Percentiles rank a stretch among this genome's conserved stretches.
These are phyloP conservation scores for Alternaria postmessia DNA, from an alignment of 2,329 filamentous ascomycete genomes.

Conservation along the genomic window DNA sequence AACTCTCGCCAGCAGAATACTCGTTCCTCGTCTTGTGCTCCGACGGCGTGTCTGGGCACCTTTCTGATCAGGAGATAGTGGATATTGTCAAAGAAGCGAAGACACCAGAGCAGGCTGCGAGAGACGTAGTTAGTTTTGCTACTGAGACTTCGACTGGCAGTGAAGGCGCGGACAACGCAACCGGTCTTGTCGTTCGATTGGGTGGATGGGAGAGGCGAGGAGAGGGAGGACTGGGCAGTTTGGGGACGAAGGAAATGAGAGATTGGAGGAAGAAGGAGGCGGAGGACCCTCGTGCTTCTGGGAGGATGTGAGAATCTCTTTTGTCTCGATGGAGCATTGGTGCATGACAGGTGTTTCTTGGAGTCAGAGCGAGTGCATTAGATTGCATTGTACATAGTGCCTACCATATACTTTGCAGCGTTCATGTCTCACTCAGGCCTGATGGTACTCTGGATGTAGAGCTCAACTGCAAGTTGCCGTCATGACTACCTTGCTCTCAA, in stretches of 20 bases:
- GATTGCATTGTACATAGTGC: background rate
- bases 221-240: conserved; percentile 86
- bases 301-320: conserved; percentile 60
- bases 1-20: conserved; percentile 84
- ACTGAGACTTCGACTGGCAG: conserved; percentile 75
- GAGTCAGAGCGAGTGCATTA: background rate
- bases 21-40: conserved; percentile 87
- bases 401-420: background rate
- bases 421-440: background rate
- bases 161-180: conserved; percentile 66
- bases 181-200: conserved; percentile 68
- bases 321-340: background rate
- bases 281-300: conserved; percentile 76
- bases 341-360: background rate
- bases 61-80: conserved; percentile 93
- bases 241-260: conserved; percentile 91
- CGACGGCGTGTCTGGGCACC: conserved; percentile 86
- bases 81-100: conserved; percentile 93
- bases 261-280: conserved; percentile 85
- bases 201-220: conserved; percentile 73
- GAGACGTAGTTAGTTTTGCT: conserved; percentile 82
- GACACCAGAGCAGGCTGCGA: conserved; percentile 86
- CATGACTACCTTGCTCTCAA: background rate
- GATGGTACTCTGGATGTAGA: background rate
- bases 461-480: background rate